Evolutionary conservation across 2,329 filamentous ascomycete genomes (phyloP), one percentile per base, ranked within the genome.

Genomic region (Cercospora sojina): DNA sequence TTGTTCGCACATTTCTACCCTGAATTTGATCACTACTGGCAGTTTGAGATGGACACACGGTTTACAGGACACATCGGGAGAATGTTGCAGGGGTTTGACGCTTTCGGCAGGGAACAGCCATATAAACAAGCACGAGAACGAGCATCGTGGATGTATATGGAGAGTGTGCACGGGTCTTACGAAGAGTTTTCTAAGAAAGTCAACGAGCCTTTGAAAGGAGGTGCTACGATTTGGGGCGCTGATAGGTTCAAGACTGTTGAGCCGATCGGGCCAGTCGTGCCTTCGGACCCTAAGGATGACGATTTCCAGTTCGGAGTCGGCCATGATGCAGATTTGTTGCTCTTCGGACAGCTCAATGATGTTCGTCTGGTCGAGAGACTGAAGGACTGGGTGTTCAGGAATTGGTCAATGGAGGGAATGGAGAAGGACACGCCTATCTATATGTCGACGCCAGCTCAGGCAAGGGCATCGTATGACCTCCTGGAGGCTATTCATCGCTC

Each of bases 21-120:
- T 25, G 80, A 82, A 67, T 82, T 82, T 68, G 80, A 82, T 69
- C 81, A 79, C 61, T 80, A 80, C 77, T 94, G 91, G 90, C 93
- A 93, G 78, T 92, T 91, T 90, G 91, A 94, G 77, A 91, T 94
- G 86, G 91, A 94, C 76, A 86, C 90, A 51, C 87, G 91, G 43
- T 88, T 90, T 72, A 91, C 87, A 0, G 91, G 91, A 5, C 86
- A 92, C 65, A 85, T 87, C 71, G 87, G 87, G 68, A 53, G 13
- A 5, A 69, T 64, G 64, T 78, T 92, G 8, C 80, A 81, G 29
- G 79, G 83, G 5, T 62, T 56, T 35, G 58, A 49, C 5, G 7
- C 38, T 16, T 91, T 90, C 78, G 85, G 86, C 32, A 84, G 83
- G 76, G 84, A 83, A 67, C 89, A 91, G 76, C 89, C 89, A 7